phyloP scores from a whole-genome alignment of 1,139 yeast genomes.

The Nematodospora anomalae region DNA sequence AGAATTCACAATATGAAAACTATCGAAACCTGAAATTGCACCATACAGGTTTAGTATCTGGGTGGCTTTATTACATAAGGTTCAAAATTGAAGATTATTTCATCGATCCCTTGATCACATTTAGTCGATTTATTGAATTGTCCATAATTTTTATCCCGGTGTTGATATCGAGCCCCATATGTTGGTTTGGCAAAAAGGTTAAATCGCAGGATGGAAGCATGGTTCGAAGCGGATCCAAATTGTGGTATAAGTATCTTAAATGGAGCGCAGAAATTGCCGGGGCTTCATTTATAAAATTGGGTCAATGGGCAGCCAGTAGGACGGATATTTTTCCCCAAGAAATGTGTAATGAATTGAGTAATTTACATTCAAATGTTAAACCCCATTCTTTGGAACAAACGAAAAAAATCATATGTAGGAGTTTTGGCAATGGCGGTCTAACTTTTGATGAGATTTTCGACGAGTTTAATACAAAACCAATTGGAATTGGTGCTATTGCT shows the following conservation, averaged over 20 bases:
- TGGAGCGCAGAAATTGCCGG: slow-evolving; percentile 83
- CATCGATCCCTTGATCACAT: slow-evolving; percentile 68
- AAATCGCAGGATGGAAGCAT: slow-evolving; percentile 24
- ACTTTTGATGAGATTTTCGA: slow-evolving; percentile 78
- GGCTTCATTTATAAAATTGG: slow-evolving; percentile 90
- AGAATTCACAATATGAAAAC: slow-evolving; percentile 26
- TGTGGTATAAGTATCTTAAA: slow-evolving; percentile 73
- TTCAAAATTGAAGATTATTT: slow-evolving; percentile 52
- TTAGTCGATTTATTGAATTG: slow-evolving; percentile 68
- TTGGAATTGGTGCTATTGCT: slow-evolving; percentile 97
- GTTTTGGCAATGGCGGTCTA: slow-evolving; percentile 58
- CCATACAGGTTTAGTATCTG: slow-evolving; percentile 23
- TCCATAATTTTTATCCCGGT: slow-evolving; percentile 71
- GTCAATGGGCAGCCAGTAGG: slow-evolving; percentile 99
- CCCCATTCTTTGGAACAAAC: slow-evolving; percentile 71
- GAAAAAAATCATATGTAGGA: slow-evolving; percentile 52
- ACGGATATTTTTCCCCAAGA: slow-evolving; percentile 86
- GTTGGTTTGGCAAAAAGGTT: slow-evolving; percentile 55
- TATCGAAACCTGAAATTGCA: slow-evolving; percentile 26
- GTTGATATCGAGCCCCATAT: slow-evolving; percentile 60
- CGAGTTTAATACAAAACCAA: slow-evolving; percentile 70
- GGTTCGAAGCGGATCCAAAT: slow-evolving; percentile 57
- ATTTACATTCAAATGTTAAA: slow-evolving; percentile 79
- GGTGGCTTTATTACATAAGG: slow-evolving; percentile 35
- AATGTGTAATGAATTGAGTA: slow-evolving; percentile 74